Base-by-base conservation (phyloP, 2,329 filamentous ascomycete species). In the Capronia coronata region DNA sequence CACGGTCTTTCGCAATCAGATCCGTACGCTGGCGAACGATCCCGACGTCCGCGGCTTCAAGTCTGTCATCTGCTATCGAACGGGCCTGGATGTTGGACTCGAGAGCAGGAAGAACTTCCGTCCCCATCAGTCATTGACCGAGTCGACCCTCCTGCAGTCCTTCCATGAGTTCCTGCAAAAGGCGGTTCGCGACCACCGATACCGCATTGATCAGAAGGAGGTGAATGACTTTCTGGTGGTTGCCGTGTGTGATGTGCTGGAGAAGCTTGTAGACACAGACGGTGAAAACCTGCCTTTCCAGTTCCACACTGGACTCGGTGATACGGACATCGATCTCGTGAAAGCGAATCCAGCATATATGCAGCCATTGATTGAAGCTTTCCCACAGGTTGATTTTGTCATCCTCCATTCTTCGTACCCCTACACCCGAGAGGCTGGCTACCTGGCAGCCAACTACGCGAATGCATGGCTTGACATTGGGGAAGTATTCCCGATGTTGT, bases 391-490 rank as follows among this genome's bases (percentile, higher is more conserved):
- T 0, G 83, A 85, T 0, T 83, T 94, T 47, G 83, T 94, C 2
- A 70, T 94, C 7, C 75, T 94, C 1, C 87, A 94, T 63, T 82
- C 87, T 0, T 79, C 86, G 2, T 94, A 94, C 63, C 88, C 88
- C 0, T 93, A 85, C 62, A 87, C 83, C 0, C 77, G 82, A 30
- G 86, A 93, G 66, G 79, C 84, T 0, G 86, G 84, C 0, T 94
- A 91, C 63, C 73, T 94, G 16, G 86, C 87, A 0, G 79, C 78
- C 0, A 80, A 86, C 18, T 93, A 89, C 63, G 73, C 78, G 19
- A 91, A 94, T 61, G 85, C 86, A 1, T 93, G 88, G 62, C 78
- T 87, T 10, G 88, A 94, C 62, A 79, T 94, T 46, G 87, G 88
- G 1, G 84, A 89, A 62, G 83, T 93, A 0, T 94, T 93, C 52